Evolutionary conservation across 768 basidiomycete species (phyloP), one percentile per base, ranked within the genome.

Genomic region (Auricularia auricula-judae): DNA sequence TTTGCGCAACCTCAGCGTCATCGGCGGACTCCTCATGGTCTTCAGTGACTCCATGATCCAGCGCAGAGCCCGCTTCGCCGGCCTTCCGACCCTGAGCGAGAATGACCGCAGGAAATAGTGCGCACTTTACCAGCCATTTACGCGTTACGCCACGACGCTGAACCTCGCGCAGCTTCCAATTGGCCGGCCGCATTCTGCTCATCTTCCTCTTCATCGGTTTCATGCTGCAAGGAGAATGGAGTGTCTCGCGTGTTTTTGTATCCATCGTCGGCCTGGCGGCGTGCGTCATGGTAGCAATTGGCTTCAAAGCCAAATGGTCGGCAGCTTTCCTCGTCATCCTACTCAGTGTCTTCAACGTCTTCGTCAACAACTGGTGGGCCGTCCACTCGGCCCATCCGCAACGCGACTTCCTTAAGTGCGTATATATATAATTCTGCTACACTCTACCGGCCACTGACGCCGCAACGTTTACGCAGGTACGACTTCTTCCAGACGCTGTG

Each of bases 151-250:
- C 16, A 59, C 34, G 23, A 29, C 23, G 56, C 7, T 35, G 39
- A 18, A 54, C 44, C 33, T 21, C 33, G 36, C 47, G 23, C 72
- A 98, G 95, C 76, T 96, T 97, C 87, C 88, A 98, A 70, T 88
- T 99, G 62, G 90, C 95, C 1, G 97, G 97, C 63, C 94, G 97
- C 66, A 87, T 98, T 66, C 85, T 99, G 65, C 86, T 98, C 71
- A 97, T 99, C 73, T 98, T 99, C 88, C 85, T 99, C 59, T 99
- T 99, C 87, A 81, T 99, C 68, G 97, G 97, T 0, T 98, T 98
- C 81, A 88, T 98, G 67, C 76, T 98, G 68, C 93, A 97, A 74
- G 96, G 96, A 39, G 78, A 84, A 73, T 98, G 96, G 93, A 89
- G 82, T 69, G 80, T 98, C 70, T 82, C 82, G 18, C 89, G 96